Conservation (phyloP, 805 yeast species). For the Saturnispora besseyi region DNA sequence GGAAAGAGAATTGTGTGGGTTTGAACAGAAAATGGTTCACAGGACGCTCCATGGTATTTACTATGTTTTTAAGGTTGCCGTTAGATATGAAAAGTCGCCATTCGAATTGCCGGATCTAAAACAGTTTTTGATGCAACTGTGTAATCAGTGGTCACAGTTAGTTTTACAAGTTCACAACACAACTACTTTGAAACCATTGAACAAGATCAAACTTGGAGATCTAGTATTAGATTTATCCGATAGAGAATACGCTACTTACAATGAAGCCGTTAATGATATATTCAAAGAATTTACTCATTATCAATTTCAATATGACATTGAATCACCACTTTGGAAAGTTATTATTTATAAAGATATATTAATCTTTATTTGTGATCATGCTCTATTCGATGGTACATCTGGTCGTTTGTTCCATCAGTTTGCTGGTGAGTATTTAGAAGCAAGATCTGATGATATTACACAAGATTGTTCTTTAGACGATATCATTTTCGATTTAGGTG, state of each 20-base stretch:
- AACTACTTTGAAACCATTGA: background rate
- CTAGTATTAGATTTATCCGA: background rate
- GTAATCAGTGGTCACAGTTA: slow-evolving; percentile 8
- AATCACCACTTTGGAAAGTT: slow-evolving; percentile 10
- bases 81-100: background rate
- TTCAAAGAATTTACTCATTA: slow-evolving; percentile 3
- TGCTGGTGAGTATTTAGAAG: background rate
- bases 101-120: background rate
- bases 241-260: background rate
- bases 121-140: background rate
- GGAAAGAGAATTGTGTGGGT: slow-evolving; percentile 6
- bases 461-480: background rate
- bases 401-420: slow-evolving; percentile 9
- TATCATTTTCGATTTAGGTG: background rate
- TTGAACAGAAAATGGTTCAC: slow-evolving; percentile 4
- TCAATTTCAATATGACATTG: slow-evolving; percentile 3
- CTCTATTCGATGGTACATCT: slow-evolving; percentile 11
- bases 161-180: slow-evolving; percentile 6
- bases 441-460: background rate
- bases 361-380: slow-evolving; percentile 10
- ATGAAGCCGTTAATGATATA: background rate
- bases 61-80: slow-evolving; percentile 8
- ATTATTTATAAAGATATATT: background rate
- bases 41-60: slow-evolving; percentile 4
- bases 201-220: background rate